A percentile compares a stretch with the other conserved stretches of the same genome.
Evolutionary conservation across 1,139 yeast species (phyloP).

Genomic region (Yamadazyma songkhlaensis): DNA sequence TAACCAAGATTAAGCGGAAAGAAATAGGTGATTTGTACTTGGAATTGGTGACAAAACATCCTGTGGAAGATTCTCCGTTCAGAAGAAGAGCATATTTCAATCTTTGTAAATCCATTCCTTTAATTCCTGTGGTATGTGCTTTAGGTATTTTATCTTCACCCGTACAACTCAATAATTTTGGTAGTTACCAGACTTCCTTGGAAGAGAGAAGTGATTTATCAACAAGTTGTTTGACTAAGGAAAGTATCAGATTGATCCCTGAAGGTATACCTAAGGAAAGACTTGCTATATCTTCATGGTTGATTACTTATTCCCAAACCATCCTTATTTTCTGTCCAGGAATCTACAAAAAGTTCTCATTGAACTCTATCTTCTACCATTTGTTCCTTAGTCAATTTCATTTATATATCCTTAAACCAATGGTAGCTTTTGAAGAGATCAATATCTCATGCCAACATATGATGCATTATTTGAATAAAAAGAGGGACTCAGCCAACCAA

Average conservation of each 20-base stretch:
- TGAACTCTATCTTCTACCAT: conserved; percentile 18
- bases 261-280: conserved; percentile 19
- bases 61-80: conserved; percentile 18
- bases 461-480: conserved; percentile 28
- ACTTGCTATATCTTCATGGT: conserved; percentile 20
- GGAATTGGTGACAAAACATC: conserved; percentile 6
- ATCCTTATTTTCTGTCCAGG: conserved; percentile 25
- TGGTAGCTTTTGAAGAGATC: conserved; percentile 34
- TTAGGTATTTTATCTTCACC: conserved; percentile 33
- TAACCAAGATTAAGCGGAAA: conserved; percentile 3
- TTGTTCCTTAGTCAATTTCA: conserved; percentile 32
- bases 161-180: conserved; percentile 32
- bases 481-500: conserved; percentile 9
- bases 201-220: conserved; percentile 25
- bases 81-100: conserved; percentile 21
- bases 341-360: conserved; percentile 19
- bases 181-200: conserved; percentile 24
- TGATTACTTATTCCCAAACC: conserved; percentile 23
- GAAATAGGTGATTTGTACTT: conserved; percentile 10
- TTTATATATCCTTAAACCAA: conserved; percentile 35
- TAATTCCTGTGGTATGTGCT: conserved; percentile 31
- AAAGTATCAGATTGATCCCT: conserved; percentile 10
- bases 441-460: conserved; percentile 33
- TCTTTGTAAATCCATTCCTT: conserved; percentile 27
- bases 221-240: conserved; percentile 12